phyloP scores from a whole-genome alignment of 148 eudicot genomes.

The Spergularia bocconei region DNA sequence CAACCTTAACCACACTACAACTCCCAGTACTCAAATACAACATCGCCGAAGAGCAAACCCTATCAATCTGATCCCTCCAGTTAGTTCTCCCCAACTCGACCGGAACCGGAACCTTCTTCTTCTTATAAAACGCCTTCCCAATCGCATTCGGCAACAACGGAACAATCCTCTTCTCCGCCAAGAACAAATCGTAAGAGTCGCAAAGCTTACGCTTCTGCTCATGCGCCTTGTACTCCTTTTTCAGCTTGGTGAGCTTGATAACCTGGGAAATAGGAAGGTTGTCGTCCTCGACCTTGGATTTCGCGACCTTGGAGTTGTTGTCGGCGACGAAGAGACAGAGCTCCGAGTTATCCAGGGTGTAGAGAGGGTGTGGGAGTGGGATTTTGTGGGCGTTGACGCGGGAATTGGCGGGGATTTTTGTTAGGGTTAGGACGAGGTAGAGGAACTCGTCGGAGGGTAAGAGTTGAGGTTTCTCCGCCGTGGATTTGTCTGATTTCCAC shows the following conservation, averaged over 20 bases:
- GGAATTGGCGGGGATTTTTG: constrained; percentile 51
- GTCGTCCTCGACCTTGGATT: constrained; percentile 36
- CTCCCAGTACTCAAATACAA: constrained; percentile 65
- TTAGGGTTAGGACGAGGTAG: constrained; percentile 68
- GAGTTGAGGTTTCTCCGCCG: constrained; percentile 40
- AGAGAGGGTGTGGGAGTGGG: constrained; percentile 58
- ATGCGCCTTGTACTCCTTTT: constrained; percentile 53
- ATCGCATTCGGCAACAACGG: constrained; percentile 52
- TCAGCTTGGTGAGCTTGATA: constrained; percentile 46
- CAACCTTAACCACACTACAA: constrained; percentile 69
- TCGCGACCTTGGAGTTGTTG: constrained; percentile 36
- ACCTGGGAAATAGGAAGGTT: constrained; percentile 47
- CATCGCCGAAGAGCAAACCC: constrained; percentile 50
- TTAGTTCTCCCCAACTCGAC: constrained; percentile 58
- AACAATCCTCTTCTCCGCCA: constrained; percentile 57
- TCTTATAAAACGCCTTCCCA: constrained; percentile 49
- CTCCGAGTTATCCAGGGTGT: constrained; percentile 28
- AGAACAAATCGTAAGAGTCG: constrained; percentile 59
- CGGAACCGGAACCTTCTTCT: constrained; percentile 81
- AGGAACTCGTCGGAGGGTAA: constrained; percentile 49
- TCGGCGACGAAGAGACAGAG: constrained; percentile 59
- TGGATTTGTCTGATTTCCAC: constrained; percentile 38
- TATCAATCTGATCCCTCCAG: constrained; percentile 78
- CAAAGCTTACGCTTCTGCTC: constrained; percentile 68
- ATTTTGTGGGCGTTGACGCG: constrained; percentile 51